These are phyloP conservation scores for Cadophora sp. DNA, from an alignment of 2,329 filamentous ascomycete species.

Conservation along the genomic window DNA sequence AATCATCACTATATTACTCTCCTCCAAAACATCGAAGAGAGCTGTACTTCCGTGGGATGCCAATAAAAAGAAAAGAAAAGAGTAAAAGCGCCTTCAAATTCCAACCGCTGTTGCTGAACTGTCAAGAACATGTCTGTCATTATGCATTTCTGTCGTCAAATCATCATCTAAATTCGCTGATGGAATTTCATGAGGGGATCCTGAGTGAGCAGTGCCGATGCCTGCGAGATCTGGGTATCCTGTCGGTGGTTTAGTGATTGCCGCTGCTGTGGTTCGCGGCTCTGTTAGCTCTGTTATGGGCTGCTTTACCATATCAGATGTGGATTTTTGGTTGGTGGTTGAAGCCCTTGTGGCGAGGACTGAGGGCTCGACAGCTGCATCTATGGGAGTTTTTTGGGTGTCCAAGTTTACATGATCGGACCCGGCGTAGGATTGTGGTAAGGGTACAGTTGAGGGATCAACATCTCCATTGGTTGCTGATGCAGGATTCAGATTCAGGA, in stretches of 20 bases:
- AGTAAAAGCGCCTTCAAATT: slow-evolving; percentile 3
- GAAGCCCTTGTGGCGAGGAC: slow-evolving; percentile 9
- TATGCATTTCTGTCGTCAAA: slow-evolving; percentile 39
- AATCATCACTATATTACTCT: neutral
- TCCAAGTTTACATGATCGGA: neutral
- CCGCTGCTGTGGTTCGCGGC: slow-evolving; percentile 37
- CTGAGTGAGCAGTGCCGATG: slow-evolving; percentile 18
- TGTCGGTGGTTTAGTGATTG: slow-evolving; percentile 26
- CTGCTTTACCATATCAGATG: slow-evolving; percentile 28
- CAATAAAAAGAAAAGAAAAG: slow-evolving; percentile 1
- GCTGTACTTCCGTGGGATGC: slow-evolving; percentile 1
- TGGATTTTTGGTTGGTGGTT: slow-evolving; percentile 18
- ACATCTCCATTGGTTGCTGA: neutral
- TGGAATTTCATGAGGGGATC: slow-evolving; percentile 1
- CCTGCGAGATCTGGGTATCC: slow-evolving; percentile 23
- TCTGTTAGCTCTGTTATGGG: slow-evolving; percentile 28
- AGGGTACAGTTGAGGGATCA: neutral
- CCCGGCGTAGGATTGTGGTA: slow-evolving; percentile 3
- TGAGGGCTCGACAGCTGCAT: slow-evolving; percentile 18
- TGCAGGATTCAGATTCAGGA: neutral
- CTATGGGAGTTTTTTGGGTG: neutral
- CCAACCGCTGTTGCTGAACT: slow-evolving; percentile 17
- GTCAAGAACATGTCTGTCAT: slow-evolving; percentile 29
- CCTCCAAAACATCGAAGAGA: neutral
- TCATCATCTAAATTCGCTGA: slow-evolving; percentile 30